phyloP scores from a whole-genome alignment of 2,329 filamentous ascomycete genomes.

The Paradendryphiella salina region DNA sequence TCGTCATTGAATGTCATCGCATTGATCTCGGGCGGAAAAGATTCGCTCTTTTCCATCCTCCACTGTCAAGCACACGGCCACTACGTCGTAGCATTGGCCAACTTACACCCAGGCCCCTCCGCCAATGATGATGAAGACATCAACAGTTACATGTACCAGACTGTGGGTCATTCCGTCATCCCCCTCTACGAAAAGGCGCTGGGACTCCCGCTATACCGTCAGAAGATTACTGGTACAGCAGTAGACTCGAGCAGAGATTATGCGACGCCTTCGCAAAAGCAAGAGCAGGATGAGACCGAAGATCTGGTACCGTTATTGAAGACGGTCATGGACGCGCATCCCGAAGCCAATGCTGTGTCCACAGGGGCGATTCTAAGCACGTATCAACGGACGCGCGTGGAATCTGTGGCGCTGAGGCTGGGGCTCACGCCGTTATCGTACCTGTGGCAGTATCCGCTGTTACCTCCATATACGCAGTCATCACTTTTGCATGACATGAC shows the following conservation, averaged over 20 bases:
- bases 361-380: constrained; percentile 92
- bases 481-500: constrained; percentile 80
- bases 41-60: constrained; percentile 90
- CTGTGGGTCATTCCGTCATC: constrained; percentile 84
- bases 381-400: constrained; percentile 94
- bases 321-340: constrained; percentile 68
- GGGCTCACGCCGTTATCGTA: constrained; percentile 81
- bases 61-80: constrained; percentile 89
- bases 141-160: constrained; percentile 99
- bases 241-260: constrained; percentile 76
- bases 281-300: constrained; percentile 76
- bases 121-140: constrained; percentile 62
- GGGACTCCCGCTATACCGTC: constrained; percentile 79
- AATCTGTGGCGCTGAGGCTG: constrained; percentile 85
- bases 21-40: constrained; percentile 93
- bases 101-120: constrained; percentile 67
- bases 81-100: constrained; percentile 82
- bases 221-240: constrained; percentile 72
- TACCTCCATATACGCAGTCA: constrained; percentile 59
- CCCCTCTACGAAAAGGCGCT: constrained; percentile 82
- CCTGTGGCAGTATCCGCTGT: constrained; percentile 85
- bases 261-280: constrained; percentile 22
- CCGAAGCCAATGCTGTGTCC: constrained; percentile 81
- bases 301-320: constrained; percentile 76
- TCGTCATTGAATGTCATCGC: constrained; percentile 68